Conservation (phyloP, 176 grass and related monocot species). For the barley (Hordeum vulgare) region MorexV3_pseudomolecules_assembly NC_058519.1:664763253-664763752, state of each 20-base stretch:
- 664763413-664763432: conserved; percentile 87
- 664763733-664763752: background rate
- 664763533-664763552: conserved; percentile 70
- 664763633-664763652: conserved; percentile 87
- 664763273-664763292: conserved; percentile 63
- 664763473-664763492: background rate
- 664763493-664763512: background rate
- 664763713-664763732: background rate
- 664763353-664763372: conserved; percentile 84
- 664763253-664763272: conserved; percentile 32
- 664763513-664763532: background rate
- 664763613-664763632: conserved; percentile 88
- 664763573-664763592: conserved; percentile 50
- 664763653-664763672: conserved; percentile 82
- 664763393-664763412: conserved; percentile 74
- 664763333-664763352: conserved; percentile 84
- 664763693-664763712: background rate
- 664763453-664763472: background rate
- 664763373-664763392: conserved; percentile 74
- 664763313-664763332: conserved; percentile 74
- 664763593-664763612: conserved; percentile 70
- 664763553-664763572: conserved; percentile 45
- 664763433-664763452: background rate
- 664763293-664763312: conserved; percentile 72
- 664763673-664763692: conserved; percentile 2